Percentiles rank a stretch among this genome's conserved stretches.
Conservation (phyloP, 192 early-diverging fungal genomes). For the Rhizoclosmatium sp. region DNA sequence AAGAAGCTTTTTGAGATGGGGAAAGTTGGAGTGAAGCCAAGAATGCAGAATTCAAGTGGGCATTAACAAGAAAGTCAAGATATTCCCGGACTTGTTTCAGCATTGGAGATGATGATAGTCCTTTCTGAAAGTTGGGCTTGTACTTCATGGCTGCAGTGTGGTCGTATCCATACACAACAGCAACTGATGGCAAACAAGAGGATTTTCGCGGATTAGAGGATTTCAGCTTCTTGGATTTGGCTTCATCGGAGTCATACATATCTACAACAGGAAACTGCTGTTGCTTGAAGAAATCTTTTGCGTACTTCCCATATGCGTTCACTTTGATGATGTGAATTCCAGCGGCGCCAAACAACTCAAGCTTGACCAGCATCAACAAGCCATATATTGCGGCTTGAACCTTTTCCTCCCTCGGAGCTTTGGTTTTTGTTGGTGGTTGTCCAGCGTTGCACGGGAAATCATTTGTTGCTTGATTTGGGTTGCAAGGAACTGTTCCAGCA, state of each 20-base stretch:
- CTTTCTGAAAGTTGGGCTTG: neutral
- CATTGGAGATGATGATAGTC: too few species aligned
- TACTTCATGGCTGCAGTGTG: neutral
- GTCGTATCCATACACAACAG: neutral
- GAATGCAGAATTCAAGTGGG: too few species aligned
- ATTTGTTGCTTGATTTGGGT: neutral
- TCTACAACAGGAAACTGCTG: neutral
- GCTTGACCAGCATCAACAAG: neutral
- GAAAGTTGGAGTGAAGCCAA: too few species aligned
- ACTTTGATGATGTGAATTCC: neutral
- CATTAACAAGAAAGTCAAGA: too few species aligned
- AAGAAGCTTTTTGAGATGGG: too few species aligned
- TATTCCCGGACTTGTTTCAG: too few species aligned
- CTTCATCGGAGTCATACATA: neutral
- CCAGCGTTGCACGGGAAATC: neutral
- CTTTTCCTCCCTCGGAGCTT: neutral
- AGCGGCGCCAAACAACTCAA: neutral
- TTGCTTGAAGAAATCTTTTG: neutral
- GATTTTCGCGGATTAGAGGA: neutral
- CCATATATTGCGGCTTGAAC: neutral
- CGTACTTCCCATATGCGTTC: neutral
- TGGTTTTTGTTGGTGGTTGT: neutral
- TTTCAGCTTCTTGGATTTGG: neutral
- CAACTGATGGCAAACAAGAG: neutral
- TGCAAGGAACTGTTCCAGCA: neutral